Evolutionary conservation across 768 basidiomycete genomes (phyloP).

Genomic region (Auricularia cornea): DNA sequence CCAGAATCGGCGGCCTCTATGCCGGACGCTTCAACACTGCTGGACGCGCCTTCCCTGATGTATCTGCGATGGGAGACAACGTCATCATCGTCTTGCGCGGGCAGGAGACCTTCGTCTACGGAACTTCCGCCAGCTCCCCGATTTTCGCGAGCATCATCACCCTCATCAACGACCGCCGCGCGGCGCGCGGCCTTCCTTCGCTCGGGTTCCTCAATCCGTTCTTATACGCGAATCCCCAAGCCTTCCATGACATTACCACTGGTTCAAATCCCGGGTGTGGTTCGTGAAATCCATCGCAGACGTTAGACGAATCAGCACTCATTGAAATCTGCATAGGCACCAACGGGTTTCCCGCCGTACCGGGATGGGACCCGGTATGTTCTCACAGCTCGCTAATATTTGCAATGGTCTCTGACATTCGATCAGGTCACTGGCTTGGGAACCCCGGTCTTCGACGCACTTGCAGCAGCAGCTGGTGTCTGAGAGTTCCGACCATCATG

Average conservation of each 20-base stretch:
- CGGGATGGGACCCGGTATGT: slow-evolving; percentile 48
- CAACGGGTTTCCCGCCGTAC: slow-evolving; percentile 17
- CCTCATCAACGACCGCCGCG: slow-evolving; percentile 27
- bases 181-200: slow-evolving; percentile 19
- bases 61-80: slow-evolving; percentile 30
- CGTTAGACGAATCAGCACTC: too few species aligned
- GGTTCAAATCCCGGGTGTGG: slow-evolving; percentile 8
- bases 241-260: slow-evolving; percentile 4
- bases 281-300: not conserved
- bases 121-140: slow-evolving; percentile 32
- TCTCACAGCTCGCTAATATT: not conserved
- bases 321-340: slow-evolving; percentile 16
- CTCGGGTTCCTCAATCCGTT: too few species aligned
- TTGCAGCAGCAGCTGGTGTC: slow-evolving; percentile 33
- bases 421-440: slow-evolving; percentile 51
- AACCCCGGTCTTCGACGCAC: slow-evolving; percentile 48
- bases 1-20: slow-evolving; percentile 20
- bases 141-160: slow-evolving; percentile 27
- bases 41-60: slow-evolving; percentile 42
- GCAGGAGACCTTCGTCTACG: slow-evolving; percentile 31
- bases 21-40: slow-evolving; percentile 22
- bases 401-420: not conserved
- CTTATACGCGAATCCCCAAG: slow-evolving; percentile 21
- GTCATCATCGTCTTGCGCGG: slow-evolving; percentile 46
- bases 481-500: too few species aligned